phyloP scores from a whole-genome alignment of 768 basidiomycete species.

The Gloeophyllum trabeum region DNA sequence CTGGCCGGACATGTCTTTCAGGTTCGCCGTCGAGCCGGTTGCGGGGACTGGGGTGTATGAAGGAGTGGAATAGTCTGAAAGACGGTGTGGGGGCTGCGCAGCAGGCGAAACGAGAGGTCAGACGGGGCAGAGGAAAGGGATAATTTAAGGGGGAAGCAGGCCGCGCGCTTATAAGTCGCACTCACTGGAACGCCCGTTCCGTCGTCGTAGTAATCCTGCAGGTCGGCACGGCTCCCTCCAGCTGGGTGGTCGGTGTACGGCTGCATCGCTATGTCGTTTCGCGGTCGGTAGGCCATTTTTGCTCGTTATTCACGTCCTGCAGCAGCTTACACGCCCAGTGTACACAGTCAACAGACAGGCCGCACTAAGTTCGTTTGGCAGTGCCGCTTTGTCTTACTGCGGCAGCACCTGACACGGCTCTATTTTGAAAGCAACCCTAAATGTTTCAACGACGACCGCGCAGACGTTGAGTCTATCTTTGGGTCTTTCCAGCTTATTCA shows the following conservation, averaged over 20 bases:
- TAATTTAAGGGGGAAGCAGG: neutral
- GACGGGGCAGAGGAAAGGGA: conserved; percentile 3
- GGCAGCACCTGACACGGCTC: too few relatives aligned
- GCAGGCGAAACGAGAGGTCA: conserved; percentile 6
- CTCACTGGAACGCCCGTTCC: conserved; percentile 8
- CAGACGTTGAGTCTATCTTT: too few relatives aligned
- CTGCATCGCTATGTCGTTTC: conserved; percentile 16
- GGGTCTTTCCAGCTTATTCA: too few relatives aligned
- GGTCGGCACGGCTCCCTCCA: conserved; percentile 10
- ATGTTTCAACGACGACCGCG: too few relatives aligned
- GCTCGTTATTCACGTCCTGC: neutral
- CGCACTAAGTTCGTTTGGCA: too few relatives aligned
- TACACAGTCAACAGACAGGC: neutral
- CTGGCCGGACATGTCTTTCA: conserved; percentile 8
- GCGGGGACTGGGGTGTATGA: conserved; percentile 19
- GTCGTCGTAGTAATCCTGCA: conserved; percentile 20
- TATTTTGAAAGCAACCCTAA: too few relatives aligned
- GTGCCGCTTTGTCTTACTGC: too few relatives aligned
- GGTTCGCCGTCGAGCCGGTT: conserved; percentile 14
- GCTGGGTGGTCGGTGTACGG: conserved; percentile 13
- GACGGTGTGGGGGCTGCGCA: conserved; percentile 21
- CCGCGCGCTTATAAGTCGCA: neutral
- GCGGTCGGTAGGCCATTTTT: conserved; percentile 6
- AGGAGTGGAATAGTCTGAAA: conserved; percentile 21
- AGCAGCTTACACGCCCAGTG: conserved; percentile 1